Evolutionary conservation across 2,329 filamentous ascomycete species (phyloP).

Genomic region (Clonostachys rhizophaga): DNA sequence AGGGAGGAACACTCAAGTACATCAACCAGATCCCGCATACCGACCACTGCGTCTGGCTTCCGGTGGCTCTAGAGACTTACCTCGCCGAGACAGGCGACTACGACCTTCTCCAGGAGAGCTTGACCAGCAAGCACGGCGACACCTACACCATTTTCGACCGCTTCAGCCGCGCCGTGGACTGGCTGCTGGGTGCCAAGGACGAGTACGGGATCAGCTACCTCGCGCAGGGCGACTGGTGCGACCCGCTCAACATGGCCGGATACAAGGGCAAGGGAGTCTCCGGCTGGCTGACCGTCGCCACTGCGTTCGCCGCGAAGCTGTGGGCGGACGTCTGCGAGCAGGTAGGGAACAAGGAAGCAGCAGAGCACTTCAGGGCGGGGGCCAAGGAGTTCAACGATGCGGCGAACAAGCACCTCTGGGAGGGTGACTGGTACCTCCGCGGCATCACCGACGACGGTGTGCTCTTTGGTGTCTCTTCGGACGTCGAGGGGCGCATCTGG

Average conservation of each 20-base stretch:
- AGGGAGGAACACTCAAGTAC: slow-evolving; percentile 53
- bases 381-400: slow-evolving; percentile 41
- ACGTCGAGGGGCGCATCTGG: slow-evolving; percentile 51
- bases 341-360: slow-evolving; percentile 28
- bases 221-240: slow-evolving; percentile 56
- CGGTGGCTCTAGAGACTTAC: slow-evolving; percentile 48
- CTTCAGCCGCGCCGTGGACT: slow-evolving; percentile 52
- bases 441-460: slow-evolving; percentile 53
- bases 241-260: slow-evolving; percentile 60
- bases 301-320: slow-evolving; percentile 44
- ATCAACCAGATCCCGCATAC: slow-evolving; percentile 59
- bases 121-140: slow-evolving; percentile 35
- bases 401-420: slow-evolving; percentile 48
- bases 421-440: slow-evolving; percentile 51
- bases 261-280: slow-evolving; percentile 53
- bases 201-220: slow-evolving; percentile 50
- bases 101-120: slow-evolving; percentile 34
- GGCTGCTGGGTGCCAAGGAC: slow-evolving; percentile 45
- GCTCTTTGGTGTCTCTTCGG: slow-evolving; percentile 42
- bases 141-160: slow-evolving; percentile 47
- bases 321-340: slow-evolving; percentile 49
- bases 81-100: slow-evolving; percentile 51
- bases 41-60: slow-evolving; percentile 55
- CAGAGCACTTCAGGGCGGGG: slow-evolving; percentile 35
- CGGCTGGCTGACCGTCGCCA: slow-evolving; percentile 53